Percentiles rank a stretch among this genome's conserved stretches.
Evolutionary conservation across 1,284 basidiomycete genomes (phyloP).

Genomic region (Sporisorium iseilematis-ciliati): DNA sequence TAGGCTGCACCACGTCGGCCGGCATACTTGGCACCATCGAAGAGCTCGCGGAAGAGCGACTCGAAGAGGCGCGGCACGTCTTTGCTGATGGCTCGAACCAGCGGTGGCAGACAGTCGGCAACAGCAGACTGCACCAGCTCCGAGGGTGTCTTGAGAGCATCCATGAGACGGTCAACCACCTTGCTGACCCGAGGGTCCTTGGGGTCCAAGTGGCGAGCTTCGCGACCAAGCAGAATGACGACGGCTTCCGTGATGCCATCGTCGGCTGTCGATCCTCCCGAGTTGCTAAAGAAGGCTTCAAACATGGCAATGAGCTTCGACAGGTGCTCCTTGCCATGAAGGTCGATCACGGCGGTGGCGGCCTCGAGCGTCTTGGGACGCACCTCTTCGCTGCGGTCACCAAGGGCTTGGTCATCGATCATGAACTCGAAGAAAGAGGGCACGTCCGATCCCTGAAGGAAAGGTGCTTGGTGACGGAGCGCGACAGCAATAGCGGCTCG

Average conservation of each 20-base stretch:
- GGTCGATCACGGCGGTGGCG: constrained; percentile 84
- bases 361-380: constrained; percentile 88
- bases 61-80: constrained; percentile 74
- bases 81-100: constrained; percentile 79
- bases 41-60: constrained; percentile 78
- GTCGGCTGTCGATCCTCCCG: constrained; percentile 40
- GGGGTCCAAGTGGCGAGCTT: constrained; percentile 86
- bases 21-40: constrained; percentile 80
- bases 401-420: constrained; percentile 85
- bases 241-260: constrained; percentile 85
- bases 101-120: constrained; percentile 86
- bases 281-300: constrained; percentile 80
- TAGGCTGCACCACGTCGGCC: constrained; percentile 93
- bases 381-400: constrained; percentile 85
- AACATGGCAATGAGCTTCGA: constrained; percentile 85
- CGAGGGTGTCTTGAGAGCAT: constrained; percentile 91
- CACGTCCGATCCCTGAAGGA: constrained; percentile 78
- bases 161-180: constrained; percentile 89
- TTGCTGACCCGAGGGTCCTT: constrained; percentile 70
- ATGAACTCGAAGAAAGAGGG: constrained; percentile 88
- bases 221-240: constrained; percentile 92
- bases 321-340: constrained; percentile 81
- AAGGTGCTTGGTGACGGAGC: constrained; percentile 79
- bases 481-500: constrained; percentile 82
- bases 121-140: constrained; percentile 98